These are phyloP conservation scores for Ophiocordyceps camponoti-floridani DNA, from an alignment of 2,329 filamentous ascomycete genomes.

Conservation along the genomic window DNA sequence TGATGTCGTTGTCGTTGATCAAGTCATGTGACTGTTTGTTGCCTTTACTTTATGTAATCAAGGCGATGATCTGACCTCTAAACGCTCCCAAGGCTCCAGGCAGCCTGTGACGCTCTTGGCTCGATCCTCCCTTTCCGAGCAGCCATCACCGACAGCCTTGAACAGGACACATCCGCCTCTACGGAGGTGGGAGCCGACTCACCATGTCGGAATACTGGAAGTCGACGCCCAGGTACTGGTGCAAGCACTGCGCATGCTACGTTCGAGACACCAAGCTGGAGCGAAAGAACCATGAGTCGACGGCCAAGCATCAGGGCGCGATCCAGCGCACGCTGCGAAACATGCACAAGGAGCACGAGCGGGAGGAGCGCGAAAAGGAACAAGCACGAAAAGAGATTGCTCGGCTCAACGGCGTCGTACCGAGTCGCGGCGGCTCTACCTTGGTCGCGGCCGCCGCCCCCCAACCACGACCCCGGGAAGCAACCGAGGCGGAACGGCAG, in stretches of 20 bases:
- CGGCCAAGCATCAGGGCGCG: slow-evolving; percentile 64
- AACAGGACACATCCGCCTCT: too few relatives aligned
- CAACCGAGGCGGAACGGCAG: slow-evolving; percentile 47
- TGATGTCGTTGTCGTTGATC: too few relatives aligned
- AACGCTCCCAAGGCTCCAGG: too few relatives aligned
- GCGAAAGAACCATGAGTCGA: slow-evolving; percentile 75
- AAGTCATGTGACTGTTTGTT: too few relatives aligned
- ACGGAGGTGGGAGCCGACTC: not conserved
- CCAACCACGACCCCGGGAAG: not conserved
- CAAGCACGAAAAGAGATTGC: slow-evolving; percentile 72
- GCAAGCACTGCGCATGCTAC: slow-evolving; percentile 84
- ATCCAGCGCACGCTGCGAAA: slow-evolving; percentile 83
- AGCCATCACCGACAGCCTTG: too few relatives aligned
- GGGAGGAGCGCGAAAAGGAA: slow-evolving; percentile 64
- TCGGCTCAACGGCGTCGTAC: slow-evolving; percentile 61
- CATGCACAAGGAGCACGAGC: slow-evolving; percentile 70
- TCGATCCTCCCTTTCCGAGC: too few relatives aligned
- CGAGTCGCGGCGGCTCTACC: slow-evolving; percentile 5
- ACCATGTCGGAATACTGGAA: slow-evolving; percentile 97
- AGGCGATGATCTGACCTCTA: too few relatives aligned
- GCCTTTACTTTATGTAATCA: too few relatives aligned
- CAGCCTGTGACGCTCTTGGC: too few relatives aligned
- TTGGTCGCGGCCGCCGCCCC: not conserved
- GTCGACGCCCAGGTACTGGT: slow-evolving; percentile 94
- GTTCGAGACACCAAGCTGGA: slow-evolving; percentile 89